These are phyloP conservation scores for Backusella westeae DNA, from an alignment of 192 early-diverging fungal genomes.

Conservation along the genomic window DNA sequence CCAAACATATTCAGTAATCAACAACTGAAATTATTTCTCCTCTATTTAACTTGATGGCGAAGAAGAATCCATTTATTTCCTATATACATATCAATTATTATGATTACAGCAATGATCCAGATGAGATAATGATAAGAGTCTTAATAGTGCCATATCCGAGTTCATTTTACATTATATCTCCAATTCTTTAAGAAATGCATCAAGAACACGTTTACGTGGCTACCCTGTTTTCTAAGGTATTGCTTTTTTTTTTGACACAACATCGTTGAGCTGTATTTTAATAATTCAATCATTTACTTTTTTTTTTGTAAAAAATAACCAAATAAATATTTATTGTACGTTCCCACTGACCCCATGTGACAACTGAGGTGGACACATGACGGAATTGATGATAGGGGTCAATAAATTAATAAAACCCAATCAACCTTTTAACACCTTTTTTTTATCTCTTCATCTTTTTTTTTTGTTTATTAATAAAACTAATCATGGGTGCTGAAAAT, in stretches of 20 bases:
- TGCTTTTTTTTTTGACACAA: neutral
- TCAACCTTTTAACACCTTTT: neutral
- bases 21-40: slow-evolving; percentile 10
- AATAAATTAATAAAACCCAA: neutral
- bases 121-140: neutral
- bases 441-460: neutral
- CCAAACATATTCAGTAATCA: neutral
- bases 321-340: neutral
- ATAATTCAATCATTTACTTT: neutral
- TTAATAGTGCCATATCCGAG: slow-evolving; percentile 5
- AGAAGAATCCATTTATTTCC: slow-evolving; percentile 27
- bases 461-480: neutral
- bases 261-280: neutral
- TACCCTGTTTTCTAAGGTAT: neutral
- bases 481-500: neutral
- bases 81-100: slow-evolving; percentile 20
- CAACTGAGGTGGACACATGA: neutral
- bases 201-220: neutral
- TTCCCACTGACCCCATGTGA: neutral
- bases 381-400: neutral
- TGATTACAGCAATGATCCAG: slow-evolving; percentile 9
- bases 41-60: slow-evolving; percentile 28
- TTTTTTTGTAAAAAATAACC: neutral
- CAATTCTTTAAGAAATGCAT: neutral
- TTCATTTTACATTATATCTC: neutral